Conservation (phyloP, 306 rosid genomes). For the Vigna unguiculata region DNA sequence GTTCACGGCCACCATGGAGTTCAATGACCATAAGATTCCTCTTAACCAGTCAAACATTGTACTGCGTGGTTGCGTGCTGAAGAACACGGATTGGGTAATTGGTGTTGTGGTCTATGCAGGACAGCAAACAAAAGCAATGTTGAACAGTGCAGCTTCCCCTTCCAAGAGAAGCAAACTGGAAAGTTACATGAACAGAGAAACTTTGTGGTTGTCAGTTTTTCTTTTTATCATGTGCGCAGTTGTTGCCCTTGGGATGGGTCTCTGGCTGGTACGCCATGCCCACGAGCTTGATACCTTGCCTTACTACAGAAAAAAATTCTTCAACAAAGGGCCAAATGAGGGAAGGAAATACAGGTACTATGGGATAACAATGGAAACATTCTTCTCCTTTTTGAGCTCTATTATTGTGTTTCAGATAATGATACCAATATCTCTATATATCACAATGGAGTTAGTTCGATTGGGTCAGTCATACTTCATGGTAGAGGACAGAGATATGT, state of each 20-base stretch:
- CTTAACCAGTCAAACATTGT: conserved; percentile 82
- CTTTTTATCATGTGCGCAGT: conserved; percentile 76
- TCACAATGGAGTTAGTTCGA: conserved; percentile 89
- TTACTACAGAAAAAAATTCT: conserved; percentile 68
- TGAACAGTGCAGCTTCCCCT: conserved; percentile 82
- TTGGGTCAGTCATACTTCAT: conserved; percentile 92
- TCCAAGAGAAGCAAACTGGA: conserved; percentile 86
- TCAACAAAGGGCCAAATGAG: conserved; percentile 43
- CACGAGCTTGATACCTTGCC: conserved; percentile 71
- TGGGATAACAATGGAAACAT: conserved; percentile 77
- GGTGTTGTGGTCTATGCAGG: conserved; percentile 94
- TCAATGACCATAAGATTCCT: conserved; percentile 59
- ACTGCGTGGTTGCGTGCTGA: conserved; percentile 87
- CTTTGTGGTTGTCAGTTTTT: conserved; percentile 70
- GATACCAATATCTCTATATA: conserved; percentile 95
- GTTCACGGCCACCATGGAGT: conserved; percentile 83
- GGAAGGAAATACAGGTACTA: conserved; percentile 61
- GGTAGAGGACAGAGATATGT: conserved; percentile 78
- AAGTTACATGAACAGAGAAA: conserved; percentile 84
- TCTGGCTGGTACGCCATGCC: conserved; percentile 69
- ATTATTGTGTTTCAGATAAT: conserved; percentile 89
- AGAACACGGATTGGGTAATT: conserved; percentile 81
- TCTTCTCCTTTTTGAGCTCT: conserved; percentile 88
- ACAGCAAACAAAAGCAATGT: conserved; percentile 89
- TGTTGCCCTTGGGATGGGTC: conserved; percentile 73